Percentiles rank a stretch among this genome's conserved stretches.
Conservation (phyloP, 441 rosid species). For the Brassica balearica region DNA sequence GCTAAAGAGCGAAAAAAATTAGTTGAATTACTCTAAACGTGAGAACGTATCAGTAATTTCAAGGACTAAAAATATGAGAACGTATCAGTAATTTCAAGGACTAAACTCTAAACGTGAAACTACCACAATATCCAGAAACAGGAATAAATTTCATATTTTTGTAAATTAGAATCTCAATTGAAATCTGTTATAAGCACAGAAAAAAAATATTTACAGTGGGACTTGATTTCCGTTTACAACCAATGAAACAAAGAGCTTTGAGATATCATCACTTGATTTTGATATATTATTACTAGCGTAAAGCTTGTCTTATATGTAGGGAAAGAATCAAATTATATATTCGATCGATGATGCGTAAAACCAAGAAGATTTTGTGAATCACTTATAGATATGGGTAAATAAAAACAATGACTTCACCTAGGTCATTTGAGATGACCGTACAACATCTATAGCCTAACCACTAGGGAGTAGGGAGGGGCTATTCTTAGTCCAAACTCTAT, state of each 20-base stretch:
- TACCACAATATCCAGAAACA: background rate
- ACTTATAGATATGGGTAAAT: constrained; percentile 35
- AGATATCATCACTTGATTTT: too few species aligned
- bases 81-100: background rate
- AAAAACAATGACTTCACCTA: constrained; percentile 37
- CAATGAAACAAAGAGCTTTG: constrained; percentile 2
- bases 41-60: too few species aligned
- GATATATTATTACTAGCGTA: too few species aligned
- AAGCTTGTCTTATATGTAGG: too few species aligned
- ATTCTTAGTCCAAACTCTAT: constrained; percentile 20
- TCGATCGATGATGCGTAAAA: constrained; percentile 37
- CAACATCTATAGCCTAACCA: constrained; percentile 29
- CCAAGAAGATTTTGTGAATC: constrained; percentile 43
- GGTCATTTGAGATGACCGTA: constrained; percentile 41
- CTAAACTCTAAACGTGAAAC: background rate
- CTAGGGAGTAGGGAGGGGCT: constrained; percentile 30
- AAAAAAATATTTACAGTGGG: background rate
- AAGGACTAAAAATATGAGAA: background rate
- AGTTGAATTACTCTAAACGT: too few species aligned
- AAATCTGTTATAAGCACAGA: background rate
- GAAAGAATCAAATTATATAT: constrained; percentile 15
- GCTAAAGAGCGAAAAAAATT: background rate
- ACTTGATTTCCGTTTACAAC: background rate
- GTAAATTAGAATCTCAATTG: background rate
- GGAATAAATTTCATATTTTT: background rate